Evolutionary conservation across 345 rosid species (phyloP).

Genomic region (Gossypium turneri): DNA sequence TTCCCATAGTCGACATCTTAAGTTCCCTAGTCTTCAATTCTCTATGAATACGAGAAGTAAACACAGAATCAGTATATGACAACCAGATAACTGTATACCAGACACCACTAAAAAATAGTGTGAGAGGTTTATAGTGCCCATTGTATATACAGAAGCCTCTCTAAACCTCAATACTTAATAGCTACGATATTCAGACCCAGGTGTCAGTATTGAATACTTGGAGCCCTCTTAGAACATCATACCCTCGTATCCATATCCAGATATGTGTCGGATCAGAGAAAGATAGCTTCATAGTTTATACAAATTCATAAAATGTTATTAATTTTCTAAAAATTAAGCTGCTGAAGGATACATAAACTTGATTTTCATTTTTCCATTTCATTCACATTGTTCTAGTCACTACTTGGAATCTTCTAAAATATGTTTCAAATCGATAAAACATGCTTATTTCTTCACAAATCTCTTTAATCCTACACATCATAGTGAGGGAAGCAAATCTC

Average conservation of each 20-base stretch:
- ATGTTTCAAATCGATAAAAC: background rate
- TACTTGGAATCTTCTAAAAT: background rate
- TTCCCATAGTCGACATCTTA: conserved; percentile 65
- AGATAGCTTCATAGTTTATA: background rate
- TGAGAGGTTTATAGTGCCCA: background rate
- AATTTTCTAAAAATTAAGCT: background rate
- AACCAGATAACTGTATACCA: conserved; percentile 18
- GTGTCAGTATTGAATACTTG: background rate
- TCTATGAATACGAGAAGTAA: background rate
- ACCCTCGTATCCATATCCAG: background rate
- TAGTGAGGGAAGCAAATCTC: background rate
- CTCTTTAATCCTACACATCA: background rate
- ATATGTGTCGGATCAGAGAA: background rate
- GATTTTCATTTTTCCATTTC: background rate
- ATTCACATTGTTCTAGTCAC: background rate
- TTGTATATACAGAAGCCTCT: background rate
- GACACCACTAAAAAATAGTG: background rate
- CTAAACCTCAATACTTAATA: background rate
- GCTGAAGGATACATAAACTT: background rate
- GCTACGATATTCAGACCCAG: background rate
- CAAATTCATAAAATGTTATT: background rate
- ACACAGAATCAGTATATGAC: conserved; percentile 8
- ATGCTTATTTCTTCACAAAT: background rate
- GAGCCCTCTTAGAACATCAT: background rate
- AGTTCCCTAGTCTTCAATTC: conserved; percentile 16